A percentile compares a stretch with the other conserved stretches of the same genome.
These are phyloP conservation scores for Choiromyces venosus DNA, from an alignment of 495 filamentous ascomycete species.

Conservation along the genomic window DNA sequence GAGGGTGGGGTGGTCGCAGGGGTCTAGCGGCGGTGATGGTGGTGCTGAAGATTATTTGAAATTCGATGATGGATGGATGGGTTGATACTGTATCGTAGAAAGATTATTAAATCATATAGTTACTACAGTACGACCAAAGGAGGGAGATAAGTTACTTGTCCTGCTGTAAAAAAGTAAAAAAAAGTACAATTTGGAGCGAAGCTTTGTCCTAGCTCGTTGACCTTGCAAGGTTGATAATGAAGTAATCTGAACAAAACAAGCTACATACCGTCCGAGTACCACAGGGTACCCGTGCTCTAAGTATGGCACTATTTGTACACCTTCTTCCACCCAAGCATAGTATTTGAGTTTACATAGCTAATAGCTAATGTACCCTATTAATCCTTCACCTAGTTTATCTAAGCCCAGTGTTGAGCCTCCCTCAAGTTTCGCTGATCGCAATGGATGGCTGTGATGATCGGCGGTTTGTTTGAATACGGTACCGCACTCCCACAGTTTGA, in stretches of 20 bases:
- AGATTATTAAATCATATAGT: background rate
- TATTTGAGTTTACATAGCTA: background rate
- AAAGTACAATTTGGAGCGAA: background rate
- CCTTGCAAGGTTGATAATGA: background rate
- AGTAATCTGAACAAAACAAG: background rate
- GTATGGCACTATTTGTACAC: background rate
- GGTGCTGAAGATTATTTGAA: background rate
- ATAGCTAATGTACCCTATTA: no score
- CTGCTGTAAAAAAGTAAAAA: background rate
- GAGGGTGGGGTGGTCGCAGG: no score
- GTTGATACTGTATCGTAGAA: background rate
- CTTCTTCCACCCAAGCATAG: background rate
- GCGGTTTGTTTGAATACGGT: background rate
- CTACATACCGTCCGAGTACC: background rate
- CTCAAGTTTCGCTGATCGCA: background rate
- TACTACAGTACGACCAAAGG: background rate
- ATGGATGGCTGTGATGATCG: background rate
- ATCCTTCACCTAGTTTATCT: background rate
- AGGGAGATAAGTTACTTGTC: background rate
- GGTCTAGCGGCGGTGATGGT: no score
- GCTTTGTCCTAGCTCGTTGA: background rate
- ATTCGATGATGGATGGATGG: background rate
- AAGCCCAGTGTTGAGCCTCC: background rate
- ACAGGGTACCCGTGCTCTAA: no score
- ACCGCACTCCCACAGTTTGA: background rate